Evolutionary conservation across 179 eudicot species (phyloP), one percentile per base, ranked within the genome.

Genomic region (Patellifolia procumbens): DNA sequence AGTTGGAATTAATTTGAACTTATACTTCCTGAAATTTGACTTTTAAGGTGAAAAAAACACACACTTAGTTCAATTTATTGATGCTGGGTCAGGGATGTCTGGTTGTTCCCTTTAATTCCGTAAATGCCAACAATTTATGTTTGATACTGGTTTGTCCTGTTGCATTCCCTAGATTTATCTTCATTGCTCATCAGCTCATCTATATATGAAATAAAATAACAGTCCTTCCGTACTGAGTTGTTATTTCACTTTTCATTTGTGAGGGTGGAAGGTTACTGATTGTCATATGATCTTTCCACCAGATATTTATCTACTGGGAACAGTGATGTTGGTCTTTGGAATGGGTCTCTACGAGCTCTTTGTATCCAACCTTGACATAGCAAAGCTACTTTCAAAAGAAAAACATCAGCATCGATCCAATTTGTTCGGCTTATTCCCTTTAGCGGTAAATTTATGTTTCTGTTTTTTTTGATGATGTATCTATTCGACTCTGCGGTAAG

Each of bases 331-430:
- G 84, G 94, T 94, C 7, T 92, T 94, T 76, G 98, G 97, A 76
- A 92, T 94, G 98, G 98, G 98, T 51, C 91, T 94, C n/a, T 92
- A 92, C 79, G 98, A 94, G 85, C 98, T 94, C 69, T 94, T 94
- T 82, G 91, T 94, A 74, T 88, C 91, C 83, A 87, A 84, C 80
- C 91, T 94, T 24, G 96, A 92, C 80, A 85, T 87, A 73, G 84
- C 75, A 29, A 82, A 86, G 52, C 70, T 89, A 42, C 83, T 46
- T 39, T 68, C 89, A 3, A 79, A 80, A 7, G 83, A 58, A 49
- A 82, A 75, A 16, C 26, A 22, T 61, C 75, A 83, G 11, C 73
- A 84, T 70, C 83, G 92, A 75, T 94, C 98, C 35, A 94, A 83
- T 79, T 85, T 94, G 74, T 88, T 92, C 24, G 98, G 97, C 34